These are phyloP conservation scores for Phytophthora cactorum DNA, from an alignment of 352 stramenopile genomes.

Conservation along the genomic window DNA sequence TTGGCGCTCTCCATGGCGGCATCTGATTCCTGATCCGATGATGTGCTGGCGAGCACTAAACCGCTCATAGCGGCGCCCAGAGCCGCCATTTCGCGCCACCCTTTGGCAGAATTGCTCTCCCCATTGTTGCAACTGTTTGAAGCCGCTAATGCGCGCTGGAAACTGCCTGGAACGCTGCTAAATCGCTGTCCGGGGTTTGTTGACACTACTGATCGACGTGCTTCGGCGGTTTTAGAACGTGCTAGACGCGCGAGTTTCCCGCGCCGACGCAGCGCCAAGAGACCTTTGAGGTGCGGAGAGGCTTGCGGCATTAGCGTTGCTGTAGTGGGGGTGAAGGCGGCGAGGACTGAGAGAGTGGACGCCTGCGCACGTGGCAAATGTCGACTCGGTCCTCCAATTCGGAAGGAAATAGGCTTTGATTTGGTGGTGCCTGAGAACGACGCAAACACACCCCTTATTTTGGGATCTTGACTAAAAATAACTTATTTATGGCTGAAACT, in stretches of 20 bases:
- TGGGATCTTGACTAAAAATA: not conserved
- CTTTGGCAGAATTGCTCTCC: not conserved
- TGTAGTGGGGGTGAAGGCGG: not conserved
- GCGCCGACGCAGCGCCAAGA: slow-evolving; percentile 33
- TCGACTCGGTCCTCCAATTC: slow-evolving; percentile 20
- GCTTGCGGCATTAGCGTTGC: slow-evolving; percentile 27
- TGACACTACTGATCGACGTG: not conserved
- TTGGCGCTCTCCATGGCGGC: slow-evolving; percentile 27
- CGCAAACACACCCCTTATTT: slow-evolving; percentile 17
- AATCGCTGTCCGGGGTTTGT: slow-evolving; percentile 7
- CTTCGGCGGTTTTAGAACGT: not conserved
- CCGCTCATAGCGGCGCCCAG: slow-evolving; percentile 23
- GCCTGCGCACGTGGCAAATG: slow-evolving; percentile 4
- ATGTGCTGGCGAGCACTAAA: slow-evolving; percentile 17
- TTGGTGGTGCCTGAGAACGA: slow-evolving; percentile 18
- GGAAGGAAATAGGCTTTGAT: slow-evolving; percentile 15
- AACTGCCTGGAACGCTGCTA: not conserved
- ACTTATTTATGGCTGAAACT: not conserved
- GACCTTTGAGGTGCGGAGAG: slow-evolving; percentile 12
- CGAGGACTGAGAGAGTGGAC: slow-evolving; percentile 10
- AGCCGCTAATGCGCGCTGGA: slow-evolving; percentile 10
- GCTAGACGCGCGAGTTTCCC: slow-evolving; percentile 17
- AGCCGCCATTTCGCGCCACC: slow-evolving; percentile 18
- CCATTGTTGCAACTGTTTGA: slow-evolving; percentile 27
- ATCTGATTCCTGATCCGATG: slow-evolving; percentile 16